Evolutionary conservation across 352 stramenopile species (phyloP), one percentile per base, ranked within the genome.

Genomic region (Phytophthora meadii): DNA sequence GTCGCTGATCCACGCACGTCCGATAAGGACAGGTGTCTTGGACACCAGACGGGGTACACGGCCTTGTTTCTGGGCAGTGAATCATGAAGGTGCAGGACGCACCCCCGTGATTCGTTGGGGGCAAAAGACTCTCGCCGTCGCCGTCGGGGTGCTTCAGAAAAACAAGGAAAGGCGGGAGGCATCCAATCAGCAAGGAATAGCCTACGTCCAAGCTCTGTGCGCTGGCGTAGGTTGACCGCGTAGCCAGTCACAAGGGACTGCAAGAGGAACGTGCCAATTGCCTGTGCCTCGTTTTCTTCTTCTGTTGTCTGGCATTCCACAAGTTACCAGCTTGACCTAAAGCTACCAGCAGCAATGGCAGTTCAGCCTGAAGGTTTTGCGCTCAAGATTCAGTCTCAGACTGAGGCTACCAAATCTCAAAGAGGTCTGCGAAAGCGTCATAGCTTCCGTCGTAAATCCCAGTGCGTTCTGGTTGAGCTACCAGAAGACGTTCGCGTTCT

Each of bases 401-500:
- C 45, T 10, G 44, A 47, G 7, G 22, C 49, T 8, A 34, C 42
- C 45, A 77, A 77, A 44, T 66, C 63, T 8, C 57, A 48, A 24
- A 53, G 50, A 3, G 40, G 48, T 6, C 60, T 66, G 6, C 51
- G 47, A 15, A 74, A 66, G 45, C 60, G 60, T 6, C 54, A 60
- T 11, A 74, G 37, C 11, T 70, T 70, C 54, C 64, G 64, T 22
- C 68, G 68, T 48, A 40, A 54, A 5, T 54, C 56, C 15, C 53
- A 71, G 34, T 41, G 50, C 1, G 46, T 47, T 14, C 30, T 36
- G 8, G 36, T 65, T 9, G 49, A 70, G 36, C 61, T 84, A 12
- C 77, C 73, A 2, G 45, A 72, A 14, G 76, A 87, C 17, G 75
- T 70, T 11, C 58, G 52, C 5, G 39, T 54, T 25, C 73, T 89